Evolutionary conservation across 202 grass and related monocot genomes (phyloP), one percentile per base, ranked within the genome.

Genomic region (Carex arenaria): DNA sequence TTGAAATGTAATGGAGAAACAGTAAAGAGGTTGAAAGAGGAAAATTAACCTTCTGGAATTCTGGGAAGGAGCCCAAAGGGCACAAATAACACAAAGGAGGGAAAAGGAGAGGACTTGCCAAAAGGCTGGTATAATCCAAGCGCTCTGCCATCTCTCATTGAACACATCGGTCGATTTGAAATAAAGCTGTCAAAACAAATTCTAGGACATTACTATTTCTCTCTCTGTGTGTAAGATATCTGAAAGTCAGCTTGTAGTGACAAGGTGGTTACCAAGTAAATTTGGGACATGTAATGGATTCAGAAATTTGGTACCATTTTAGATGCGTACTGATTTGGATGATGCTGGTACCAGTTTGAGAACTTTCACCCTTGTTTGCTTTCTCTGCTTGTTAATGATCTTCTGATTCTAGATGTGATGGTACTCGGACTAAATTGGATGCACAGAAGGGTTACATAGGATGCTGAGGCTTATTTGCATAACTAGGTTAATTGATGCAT

Each of bases 111-210:
- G 84, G 67, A 89, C 84, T 88, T 99, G 96, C 93, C 91, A 95
- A 66, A 95, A 95, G 23, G 91, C 96, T 85, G 91, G 93, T 89
- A 99, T 92, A 83, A 99, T 95, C 93, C 93, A 99, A 78, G 93
- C 96, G 54, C 85, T 92, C 64, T 90, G 96, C 96, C 96, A 98
- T 59, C 87, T 89, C 81, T 95, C 96, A 62, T 95, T 98, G 85
- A 91, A 98, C 38, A 90, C 89, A 82, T 98, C 96, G 62, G 89
- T 98, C 69, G 91, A 95, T 89, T 99, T 99, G 80, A 92, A 99
- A 78, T 99, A 99, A 73, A 99, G 87, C 96, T 99, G 87, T 82
- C 91, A 11, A 78, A 88, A 81, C 38, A 83, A 38, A 67, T 83
- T 81, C 28, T 52, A 45, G 4, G 75, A 85, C 52, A 36, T 71